Evolutionary conservation across 352 stramenopile genomes (phyloP), one percentile per base, ranked within the genome.

Genomic region (Globisporangium carolinianum): DNA sequence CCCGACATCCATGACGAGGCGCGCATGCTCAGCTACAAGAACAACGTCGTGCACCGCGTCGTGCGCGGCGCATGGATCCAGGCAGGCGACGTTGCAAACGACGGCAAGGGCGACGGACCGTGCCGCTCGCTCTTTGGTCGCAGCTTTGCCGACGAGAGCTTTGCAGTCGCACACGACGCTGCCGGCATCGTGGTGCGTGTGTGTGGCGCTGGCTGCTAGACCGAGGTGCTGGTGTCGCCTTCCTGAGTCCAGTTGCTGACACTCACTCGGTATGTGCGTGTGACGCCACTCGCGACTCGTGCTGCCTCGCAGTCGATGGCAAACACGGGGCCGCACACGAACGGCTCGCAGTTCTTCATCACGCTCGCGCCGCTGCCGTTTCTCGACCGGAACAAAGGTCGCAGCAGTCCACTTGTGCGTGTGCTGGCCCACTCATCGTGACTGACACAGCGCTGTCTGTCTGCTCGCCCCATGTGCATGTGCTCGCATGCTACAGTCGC

Each of bases 281-380:
- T 32, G 24, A 32, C 24, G 24, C 24, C 24, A 32, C 51, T 35
- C 5, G 41, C 5, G 45, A 17, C 2, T 46, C 35, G 46, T 41
- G 49, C 36, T n/a, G 48, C 32, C 3, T 35, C 15, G 10, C 52
- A 87, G 60, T 97, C 94, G 39, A 99, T 99, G 97, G 97, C 97
- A 37, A 99, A 99, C 67, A 80, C 66, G 57, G 66, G 96, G 0
- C 87, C 81, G 17, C 87, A 98, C 64, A 98, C 97, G 6, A 99
- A 99, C 59, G 97, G 96, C 11, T 98, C 85, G 17, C 98, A 99
- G 72, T 99, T 99, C 71, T 99, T 99, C 78, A 98, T 99, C 66
- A 99, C 97, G 6, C 58, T 94, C 37, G 71, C 77, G 8, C 75
- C 79, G 5, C 62, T 86, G 53, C 72, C 78, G 6, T 89, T 65